Evolutionary conservation across 1,284 basidiomycete species (phyloP), one percentile per base, ranked within the genome.

Genomic region (Ustilago lituana): DNA sequence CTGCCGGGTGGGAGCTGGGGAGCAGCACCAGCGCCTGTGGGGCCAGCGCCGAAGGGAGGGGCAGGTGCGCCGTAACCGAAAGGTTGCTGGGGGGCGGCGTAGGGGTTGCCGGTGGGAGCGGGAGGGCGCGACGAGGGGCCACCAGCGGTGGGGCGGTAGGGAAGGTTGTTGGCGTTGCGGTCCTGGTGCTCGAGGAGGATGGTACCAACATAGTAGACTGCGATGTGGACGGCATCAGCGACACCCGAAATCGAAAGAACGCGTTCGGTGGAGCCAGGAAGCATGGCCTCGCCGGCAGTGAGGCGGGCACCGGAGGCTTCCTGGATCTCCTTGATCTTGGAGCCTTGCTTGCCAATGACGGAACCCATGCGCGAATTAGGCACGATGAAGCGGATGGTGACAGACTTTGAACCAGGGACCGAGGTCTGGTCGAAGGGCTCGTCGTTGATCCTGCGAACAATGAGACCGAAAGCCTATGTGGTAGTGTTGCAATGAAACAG

Each of bases 281-380:
- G 87, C 94, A 98, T 96, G 38, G 93, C 91, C 83, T 98, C 96
- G 75, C 91, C 94, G 7, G 96, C 96, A 79, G 97, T 98, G 65
- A 99, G 85, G 62, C 94, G 86, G 8, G 96, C 96, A 32, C 96
- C 96, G 69, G 92, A 94, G 12, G 95, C 95, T 80, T 99, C 96
- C 83, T 99, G 96, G 77, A 99, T 99, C 85, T 99, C 96, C 85
- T 98, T 98, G 84, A 99, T 99, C 84, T 98, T 98, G 51, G 90
- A 90, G 23, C 96, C 96, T 69, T 90, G 91, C 83, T 96, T 97
- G 64, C 96, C 96, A 78, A 99, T 99, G 61, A 99, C 93, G 31
- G 93, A 96, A 32, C 96, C 96, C 96, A 99, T 99, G 61, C 95
- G 90, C 15, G 94, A 95, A 85, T 98, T 97, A 73, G 96, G 96